Conservation (phyloP, 1,284 basidiomycete species). For the Cystobasidium slooffiae region DNA sequence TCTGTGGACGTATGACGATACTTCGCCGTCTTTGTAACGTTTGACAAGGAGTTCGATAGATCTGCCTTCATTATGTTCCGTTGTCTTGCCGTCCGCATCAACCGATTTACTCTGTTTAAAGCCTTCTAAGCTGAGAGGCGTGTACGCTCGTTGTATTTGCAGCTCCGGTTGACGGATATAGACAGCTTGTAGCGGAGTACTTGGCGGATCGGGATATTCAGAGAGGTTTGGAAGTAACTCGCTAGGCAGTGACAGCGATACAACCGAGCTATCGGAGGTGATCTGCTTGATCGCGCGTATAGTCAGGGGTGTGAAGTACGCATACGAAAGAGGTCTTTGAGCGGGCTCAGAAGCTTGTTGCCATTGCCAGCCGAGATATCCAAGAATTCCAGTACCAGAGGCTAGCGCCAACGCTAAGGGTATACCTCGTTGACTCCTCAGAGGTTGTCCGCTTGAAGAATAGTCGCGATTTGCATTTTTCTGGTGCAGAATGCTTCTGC, state of each 20-base stretch:
- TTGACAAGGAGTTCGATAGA: slow-evolving; percentile 54
- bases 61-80: slow-evolving; percentile 49
- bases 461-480: slow-evolving; percentile 9
- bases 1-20: slow-evolving; percentile 77
- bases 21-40: slow-evolving; percentile 73
- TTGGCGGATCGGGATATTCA: slow-evolving; percentile 53
- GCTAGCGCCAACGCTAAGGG: not conserved
- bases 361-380: slow-evolving; percentile 16
- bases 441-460: not conserved
- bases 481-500: not conserved
- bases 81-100: too few relatives aligned
- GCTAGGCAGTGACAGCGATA: slow-evolving; percentile 66
- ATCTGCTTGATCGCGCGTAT: slow-evolving; percentile 64
- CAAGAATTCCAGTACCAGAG: slow-evolving; percentile 1
- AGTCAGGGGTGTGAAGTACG: slow-evolving; percentile 68
- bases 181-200: slow-evolving; percentile 68
- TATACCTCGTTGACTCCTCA: not conserved
- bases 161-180: slow-evolving; percentile 84
- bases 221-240: slow-evolving; percentile 56
- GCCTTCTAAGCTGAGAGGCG: slow-evolving; percentile 65
- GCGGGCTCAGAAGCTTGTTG: not conserved
- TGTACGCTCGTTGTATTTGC: slow-evolving; percentile 84
- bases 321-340: slow-evolving; percentile 60
- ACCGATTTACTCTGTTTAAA: slow-evolving; percentile 13
- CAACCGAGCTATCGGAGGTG: slow-evolving; percentile 65